Conservation (phyloP, 305 asterid genomes). For the Solanum hybrid region DNA sequence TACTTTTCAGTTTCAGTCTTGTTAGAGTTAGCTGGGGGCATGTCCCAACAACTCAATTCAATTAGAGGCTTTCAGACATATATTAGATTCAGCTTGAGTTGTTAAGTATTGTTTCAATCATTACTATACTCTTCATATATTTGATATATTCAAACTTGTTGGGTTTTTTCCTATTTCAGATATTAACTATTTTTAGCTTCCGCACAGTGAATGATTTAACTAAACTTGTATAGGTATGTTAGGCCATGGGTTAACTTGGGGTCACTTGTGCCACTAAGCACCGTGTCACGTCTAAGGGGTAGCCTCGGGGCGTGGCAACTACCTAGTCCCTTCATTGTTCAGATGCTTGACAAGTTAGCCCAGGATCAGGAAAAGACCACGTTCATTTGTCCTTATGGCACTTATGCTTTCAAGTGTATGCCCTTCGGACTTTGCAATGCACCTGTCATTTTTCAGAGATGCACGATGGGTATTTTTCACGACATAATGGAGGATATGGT, state of each 20-base stretch:
- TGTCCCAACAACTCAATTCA: neutral
- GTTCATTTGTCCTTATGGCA: neutral
- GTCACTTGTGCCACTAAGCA: neutral
- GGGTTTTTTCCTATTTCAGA: neutral
- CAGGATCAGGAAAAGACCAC: neutral
- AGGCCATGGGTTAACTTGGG: neutral
- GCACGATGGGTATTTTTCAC: neutral
- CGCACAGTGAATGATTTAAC: neutral
- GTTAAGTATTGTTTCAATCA: neutral
- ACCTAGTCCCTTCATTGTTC: neutral
- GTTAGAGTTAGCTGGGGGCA: neutral
- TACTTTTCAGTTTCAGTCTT: neutral
- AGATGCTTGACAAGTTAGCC: neutral
- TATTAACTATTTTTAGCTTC: neutral
- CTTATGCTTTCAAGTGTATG: neutral
- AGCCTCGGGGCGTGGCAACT: neutral
- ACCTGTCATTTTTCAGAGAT: neutral
- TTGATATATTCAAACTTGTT: neutral
- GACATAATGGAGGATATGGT: neutral
- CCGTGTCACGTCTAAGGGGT: neutral
- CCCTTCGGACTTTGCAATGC: neutral
- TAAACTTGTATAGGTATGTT: neutral
- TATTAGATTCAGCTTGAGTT: neutral
- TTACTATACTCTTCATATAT: neutral
- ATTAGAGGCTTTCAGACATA: neutral